phyloP scores from a whole-genome alignment of 139 green algal genomes.

The Nannochloris sp. region DNA sequence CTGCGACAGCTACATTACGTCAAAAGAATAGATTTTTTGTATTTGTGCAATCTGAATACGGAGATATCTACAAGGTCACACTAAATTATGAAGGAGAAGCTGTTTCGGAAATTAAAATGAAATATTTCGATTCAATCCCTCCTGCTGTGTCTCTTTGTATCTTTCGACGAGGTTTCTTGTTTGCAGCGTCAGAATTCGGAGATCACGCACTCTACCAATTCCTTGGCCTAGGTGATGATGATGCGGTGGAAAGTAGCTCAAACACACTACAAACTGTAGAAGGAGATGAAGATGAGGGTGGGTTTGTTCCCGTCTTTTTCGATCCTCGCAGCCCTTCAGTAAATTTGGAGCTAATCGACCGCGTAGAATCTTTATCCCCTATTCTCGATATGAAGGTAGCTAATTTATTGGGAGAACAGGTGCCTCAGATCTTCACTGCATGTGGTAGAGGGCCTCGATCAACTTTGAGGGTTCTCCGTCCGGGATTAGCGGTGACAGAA shows the following conservation, averaged over 20 bases:
- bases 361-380: conserved; percentile 77
- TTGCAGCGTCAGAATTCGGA: conserved; percentile 90
- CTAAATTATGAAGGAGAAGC: conserved; percentile 64
- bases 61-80: conserved; percentile 95
- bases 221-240: conserved; percentile 87
- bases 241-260: conserved; percentile 70
- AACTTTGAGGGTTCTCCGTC: conserved; percentile 80
- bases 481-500: conserved; percentile 82
- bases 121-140: conserved; percentile 98
- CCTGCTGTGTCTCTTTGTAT: conserved; percentile 75
- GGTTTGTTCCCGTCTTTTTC: conserved; percentile 71
- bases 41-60: conserved; percentile 95
- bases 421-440: conserved; percentile 84
- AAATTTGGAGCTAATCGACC: conserved; percentile 89
- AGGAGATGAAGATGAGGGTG: not conserved
- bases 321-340: conserved; percentile 66
- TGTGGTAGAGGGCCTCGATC: conserved; percentile 75
- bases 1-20: conserved; percentile 70
- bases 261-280: conserved; percentile 67
- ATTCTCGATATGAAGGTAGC: conserved; percentile 88
- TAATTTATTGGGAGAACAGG: conserved; percentile 75
- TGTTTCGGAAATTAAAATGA: conserved; percentile 85
- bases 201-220: conserved; percentile 98
- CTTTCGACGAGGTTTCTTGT: conserved; percentile 94
- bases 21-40: conserved; percentile 92